Percentiles rank a stretch among this genome's conserved stretches.
phyloP scores from a whole-genome alignment of 2,329 filamentous ascomycete genomes.

The Botryotinia convoluta region DNA sequence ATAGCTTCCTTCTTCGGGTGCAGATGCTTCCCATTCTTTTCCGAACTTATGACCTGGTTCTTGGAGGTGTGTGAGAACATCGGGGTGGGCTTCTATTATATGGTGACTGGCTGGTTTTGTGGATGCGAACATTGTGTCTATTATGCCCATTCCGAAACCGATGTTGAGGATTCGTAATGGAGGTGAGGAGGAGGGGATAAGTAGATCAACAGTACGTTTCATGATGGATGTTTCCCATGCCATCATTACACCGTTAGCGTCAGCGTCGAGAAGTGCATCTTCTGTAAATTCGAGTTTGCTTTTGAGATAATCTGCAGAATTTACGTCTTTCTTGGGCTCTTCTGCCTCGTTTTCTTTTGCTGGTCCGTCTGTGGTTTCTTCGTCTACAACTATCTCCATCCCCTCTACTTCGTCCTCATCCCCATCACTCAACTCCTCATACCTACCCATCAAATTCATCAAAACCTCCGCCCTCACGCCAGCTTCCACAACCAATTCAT shows the following conservation, averaged over 20 bases:
- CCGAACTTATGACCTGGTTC: slow-evolving; percentile 46
- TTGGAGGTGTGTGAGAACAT: slow-evolving; percentile 65
- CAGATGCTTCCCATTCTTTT: slow-evolving; percentile 51
- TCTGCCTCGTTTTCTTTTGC: slow-evolving; percentile 25
- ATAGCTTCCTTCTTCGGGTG: slow-evolving; percentile 57
- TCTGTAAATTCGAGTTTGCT: slow-evolving; percentile 63
- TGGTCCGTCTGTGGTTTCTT: slow-evolving; percentile 31
- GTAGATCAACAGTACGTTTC: slow-evolving; percentile 69
- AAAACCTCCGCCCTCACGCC: slow-evolving; percentile 88
- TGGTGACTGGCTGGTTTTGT: slow-evolving; percentile 68
- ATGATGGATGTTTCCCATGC: slow-evolving; percentile 87
- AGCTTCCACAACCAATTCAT: slow-evolving; percentile 81
- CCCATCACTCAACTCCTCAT: slow-evolving; percentile 63
- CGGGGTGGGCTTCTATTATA: slow-evolving; percentile 81
- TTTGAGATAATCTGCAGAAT: slow-evolving; percentile 65
- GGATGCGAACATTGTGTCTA: slow-evolving; percentile 72
- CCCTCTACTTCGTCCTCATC: slow-evolving; percentile 42
- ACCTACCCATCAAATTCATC: slow-evolving; percentile 77
- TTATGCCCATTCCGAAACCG: slow-evolving; percentile 88
- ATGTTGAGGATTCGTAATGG: slow-evolving; percentile 78
- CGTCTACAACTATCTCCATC: slow-evolving; percentile 29
- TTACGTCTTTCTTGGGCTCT: slow-evolving; percentile 45
- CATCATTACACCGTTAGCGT: slow-evolving; percentile 90
- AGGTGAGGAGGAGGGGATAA: slow-evolving; percentile 47
- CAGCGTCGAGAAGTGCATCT: slow-evolving; percentile 68